Evolutionary conservation across 2,329 filamentous ascomycete species (phyloP), one percentile per base, ranked within the genome.

Genomic region (Aspergillus brasiliensis): DNA sequence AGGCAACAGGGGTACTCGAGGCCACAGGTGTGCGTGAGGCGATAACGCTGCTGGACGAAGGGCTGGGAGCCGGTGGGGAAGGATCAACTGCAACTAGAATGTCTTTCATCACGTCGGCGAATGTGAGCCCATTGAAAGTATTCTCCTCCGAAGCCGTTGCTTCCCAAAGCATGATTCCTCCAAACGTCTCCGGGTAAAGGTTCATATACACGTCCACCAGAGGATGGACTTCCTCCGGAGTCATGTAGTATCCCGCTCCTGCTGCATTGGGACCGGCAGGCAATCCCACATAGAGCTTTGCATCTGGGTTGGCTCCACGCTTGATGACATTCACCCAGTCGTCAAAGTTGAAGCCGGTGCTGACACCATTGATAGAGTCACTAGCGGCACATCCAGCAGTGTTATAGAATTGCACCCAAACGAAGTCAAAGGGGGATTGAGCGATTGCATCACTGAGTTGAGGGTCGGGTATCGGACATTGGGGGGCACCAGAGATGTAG

Each of bases 101-200:
- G 8, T 77, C 69, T 75, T 83, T 84, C 62, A 83, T 81, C 72
- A 80, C 78, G 54, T 77, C 73, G 2, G 77, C 74, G 70, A 82
- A 85, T 19, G 74, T 72, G 49, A 75, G 66, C n/a, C 71, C 77
- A 57, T 80, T 76, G 56, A 79, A 75, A 13, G 71, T 57, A 66
- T 84, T 85, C 55, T 74, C 73, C 11, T 77, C 71, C n/a, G 79
- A 79, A 10, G 76, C 75, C 1, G 81, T 83, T 5, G 83, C 82
- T 55, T 86, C 84, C 82, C 83, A 87, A 5, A 87, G 69, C 84
- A 86, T 87, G 42, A 86, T 75, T 73, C 85, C 85, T 42, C 83
- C 85, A 63, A 87, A 87, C 2, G 71, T 73, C 21, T 74, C 58
- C 1, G 75, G 71, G 60, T 77, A 75, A 21, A 74, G 68, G 15